Percentiles rank a stretch among this genome's conserved stretches.
phyloP scores from a whole-genome alignment of 495 filamentous ascomycete species.

The Sporormia fimetaria region DNA sequence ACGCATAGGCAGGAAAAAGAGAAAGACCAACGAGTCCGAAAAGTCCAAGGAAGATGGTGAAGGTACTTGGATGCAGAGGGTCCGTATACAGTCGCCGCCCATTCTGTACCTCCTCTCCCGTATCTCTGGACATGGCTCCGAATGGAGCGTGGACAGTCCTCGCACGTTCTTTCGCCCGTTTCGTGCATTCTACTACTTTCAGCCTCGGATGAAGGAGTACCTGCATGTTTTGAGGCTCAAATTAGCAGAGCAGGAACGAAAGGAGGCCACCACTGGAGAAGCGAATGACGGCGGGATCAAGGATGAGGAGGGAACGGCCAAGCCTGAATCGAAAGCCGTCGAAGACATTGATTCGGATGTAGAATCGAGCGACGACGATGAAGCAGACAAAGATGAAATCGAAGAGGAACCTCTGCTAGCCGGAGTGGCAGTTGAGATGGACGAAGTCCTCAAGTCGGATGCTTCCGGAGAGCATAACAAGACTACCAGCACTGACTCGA shows the following conservation, averaged over 20 bases:
- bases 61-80: conserved; percentile 28
- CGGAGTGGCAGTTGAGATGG: too few species aligned
- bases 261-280: not conserved
- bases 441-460: too few species aligned
- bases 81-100: conserved; percentile 35
- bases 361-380: not conserved
- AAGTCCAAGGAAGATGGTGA: conserved; percentile 11
- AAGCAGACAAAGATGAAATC: not conserved
- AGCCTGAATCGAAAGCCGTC: not conserved
- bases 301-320: not conserved
- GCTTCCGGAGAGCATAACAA: too few species aligned
- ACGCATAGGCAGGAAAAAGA: not conserved
- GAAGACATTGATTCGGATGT: not conserved
- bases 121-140: conserved; percentile 5
- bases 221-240: too few species aligned
- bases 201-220: conserved; percentile 31
- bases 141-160: too few species aligned
- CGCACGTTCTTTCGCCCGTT: conserved; percentile 32
- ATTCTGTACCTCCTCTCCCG: conserved; percentile 30
- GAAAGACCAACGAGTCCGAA: not conserved
- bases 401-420: too few species aligned
- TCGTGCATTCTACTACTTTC: conserved; percentile 33
- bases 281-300: not conserved
- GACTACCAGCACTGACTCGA: too few species aligned
- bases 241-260: conserved; percentile 32